Evolutionary conservation across 2,329 filamentous ascomycete species (phyloP), one percentile per base, ranked within the genome.

Genomic region (Paecilomyces formosus): DNA sequence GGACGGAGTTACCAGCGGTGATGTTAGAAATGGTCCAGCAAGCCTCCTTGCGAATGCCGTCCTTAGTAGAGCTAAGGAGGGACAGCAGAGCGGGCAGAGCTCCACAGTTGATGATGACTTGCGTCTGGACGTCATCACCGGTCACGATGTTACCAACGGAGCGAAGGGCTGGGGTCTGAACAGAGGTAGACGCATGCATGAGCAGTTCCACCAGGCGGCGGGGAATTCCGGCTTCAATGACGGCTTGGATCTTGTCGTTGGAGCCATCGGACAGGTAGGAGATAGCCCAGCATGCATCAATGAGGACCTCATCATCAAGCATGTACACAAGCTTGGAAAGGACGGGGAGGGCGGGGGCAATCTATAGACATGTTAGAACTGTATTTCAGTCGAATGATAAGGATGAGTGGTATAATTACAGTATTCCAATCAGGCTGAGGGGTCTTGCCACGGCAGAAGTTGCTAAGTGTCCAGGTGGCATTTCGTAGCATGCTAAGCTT

Each of bases 1-100:
- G 94, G 59, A 88, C 91, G 39, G 93, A 96, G 82, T 99, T 99
- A 62, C 94, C 94, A 60, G 94, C 94, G 31, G 94, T 99, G 70
- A 99, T 90, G 83, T 99, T 99, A 73, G 92, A 97, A 68, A 99
- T 99, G 55, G 94, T 99, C 94, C 94, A 99, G 86, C 94, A 99
- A 28, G 94, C 94, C 78, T 99, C 94, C 83, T 99, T 99, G 65
- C 94, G 91, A 66, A 99, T 99, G 26, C 94, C 94, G 71, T 99
- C 94, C 84, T 99, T 99, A 71, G 90, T 94, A 35, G 93, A 97
- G 82, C 92, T 93, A 63, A 99, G 81, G 18, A 99, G 87, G 35
- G 92, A 94, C 55, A 97, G 81, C n/a, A 99, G 85, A 64, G 92
- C 95, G 50, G 92, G 87, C 53, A 99, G 84, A 65, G 94, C 88